phyloP scores from a whole-genome alignment of 768 basidiomycete species.

The Leccinum pellstonianum region DNA sequence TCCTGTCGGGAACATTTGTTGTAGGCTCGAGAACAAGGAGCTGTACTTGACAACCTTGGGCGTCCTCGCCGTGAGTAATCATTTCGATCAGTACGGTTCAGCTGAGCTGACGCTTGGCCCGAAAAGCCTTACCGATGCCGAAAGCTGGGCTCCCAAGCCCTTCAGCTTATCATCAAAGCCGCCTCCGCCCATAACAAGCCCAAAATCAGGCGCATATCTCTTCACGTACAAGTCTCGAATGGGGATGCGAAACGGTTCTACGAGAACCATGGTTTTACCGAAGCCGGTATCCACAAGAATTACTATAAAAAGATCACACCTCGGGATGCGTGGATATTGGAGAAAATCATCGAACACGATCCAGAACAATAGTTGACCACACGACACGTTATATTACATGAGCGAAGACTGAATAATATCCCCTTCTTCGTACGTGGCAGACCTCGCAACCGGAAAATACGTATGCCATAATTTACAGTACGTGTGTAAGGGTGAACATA shows the following conservation, averaged over 20 bases:
- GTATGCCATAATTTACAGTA: slow-evolving; percentile 31
- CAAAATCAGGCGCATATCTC: slow-evolving; percentile 67
- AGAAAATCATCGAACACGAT: slow-evolving; percentile 48
- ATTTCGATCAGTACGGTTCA: slow-evolving; percentile 10
- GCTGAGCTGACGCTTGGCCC: slow-evolving; percentile 16
- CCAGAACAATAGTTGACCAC: slow-evolving; percentile 24
- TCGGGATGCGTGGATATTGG: slow-evolving; percentile 84
- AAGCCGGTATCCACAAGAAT: slow-evolving; percentile 60
- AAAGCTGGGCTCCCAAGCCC: slow-evolving; percentile 68
- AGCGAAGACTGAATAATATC: slow-evolving; percentile 7
- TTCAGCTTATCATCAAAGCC: slow-evolving; percentile 65
- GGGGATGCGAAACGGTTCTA: slow-evolving; percentile 76
- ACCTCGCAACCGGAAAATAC: slow-evolving; percentile 13
- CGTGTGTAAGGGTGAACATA: slow-evolving; percentile 27
- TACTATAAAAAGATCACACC: slow-evolving; percentile 92
- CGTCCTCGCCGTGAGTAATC: slow-evolving; percentile 69
- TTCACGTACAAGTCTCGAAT: slow-evolving; percentile 89
- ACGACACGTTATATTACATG: slow-evolving; percentile 29
- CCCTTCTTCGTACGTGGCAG: slow-evolving; percentile 16
- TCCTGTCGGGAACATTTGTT: slow-evolving; percentile 86
- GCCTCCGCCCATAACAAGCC: slow-evolving; percentile 59
- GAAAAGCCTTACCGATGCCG: slow-evolving; percentile 81
- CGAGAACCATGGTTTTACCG: slow-evolving; percentile 77
- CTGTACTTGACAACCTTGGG: slow-evolving; percentile 91
- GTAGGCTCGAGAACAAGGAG: slow-evolving; percentile 68